phyloP scores from a whole-genome alignment of 805 yeast genomes.

The Candida khao-thaluensis region DNA sequence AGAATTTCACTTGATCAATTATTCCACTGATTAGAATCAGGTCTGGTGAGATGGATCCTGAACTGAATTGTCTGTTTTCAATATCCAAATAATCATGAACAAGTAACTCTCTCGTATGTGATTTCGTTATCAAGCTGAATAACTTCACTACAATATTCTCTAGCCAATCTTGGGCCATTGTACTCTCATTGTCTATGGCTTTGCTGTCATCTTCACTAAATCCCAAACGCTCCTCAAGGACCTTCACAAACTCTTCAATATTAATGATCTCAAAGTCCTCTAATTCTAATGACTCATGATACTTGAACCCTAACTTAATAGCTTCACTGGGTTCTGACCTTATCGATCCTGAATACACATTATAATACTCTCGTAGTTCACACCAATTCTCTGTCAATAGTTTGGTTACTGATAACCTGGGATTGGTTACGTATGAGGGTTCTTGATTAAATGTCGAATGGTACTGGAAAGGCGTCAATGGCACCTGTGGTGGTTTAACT shows the following conservation, averaged over 20 bases:
- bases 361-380: slow-evolving; percentile 57
- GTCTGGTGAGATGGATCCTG: slow-evolving; percentile 4
- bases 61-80: slow-evolving; percentile 17
- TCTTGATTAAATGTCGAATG: slow-evolving; percentile 25
- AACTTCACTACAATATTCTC: slow-evolving; percentile 38
- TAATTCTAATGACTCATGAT: slow-evolving; percentile 50
- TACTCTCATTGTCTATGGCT: slow-evolving; percentile 17
- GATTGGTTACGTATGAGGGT: slow-evolving; percentile 21
- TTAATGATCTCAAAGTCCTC: slow-evolving; percentile 42
- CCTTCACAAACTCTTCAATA: slow-evolving; percentile 13
- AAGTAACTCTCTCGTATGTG: slow-evolving; percentile 61
- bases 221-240: slow-evolving; percentile 8
- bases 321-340: slow-evolving; percentile 29
- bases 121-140: slow-evolving; percentile 43
- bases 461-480: slow-evolving; percentile 24
- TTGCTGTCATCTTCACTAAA: slow-evolving; percentile 6
- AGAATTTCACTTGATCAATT: slow-evolving; percentile 48
- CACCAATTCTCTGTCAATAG: slow-evolving; percentile 65
- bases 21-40: slow-evolving; percentile 60
- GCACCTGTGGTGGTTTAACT: slow-evolving; percentile 15
- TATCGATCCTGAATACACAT: slow-evolving; percentile 46
- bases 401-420: slow-evolving; percentile 58
- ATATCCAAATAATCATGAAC: slow-evolving; percentile 53
- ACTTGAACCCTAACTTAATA: slow-evolving; percentile 46
- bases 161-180: slow-evolving; percentile 35